Evolutionary conservation across 1,284 basidiomycete species (phyloP), one percentile per base, ranked within the genome.

Genomic region (Volvariella surrecta): DNA sequence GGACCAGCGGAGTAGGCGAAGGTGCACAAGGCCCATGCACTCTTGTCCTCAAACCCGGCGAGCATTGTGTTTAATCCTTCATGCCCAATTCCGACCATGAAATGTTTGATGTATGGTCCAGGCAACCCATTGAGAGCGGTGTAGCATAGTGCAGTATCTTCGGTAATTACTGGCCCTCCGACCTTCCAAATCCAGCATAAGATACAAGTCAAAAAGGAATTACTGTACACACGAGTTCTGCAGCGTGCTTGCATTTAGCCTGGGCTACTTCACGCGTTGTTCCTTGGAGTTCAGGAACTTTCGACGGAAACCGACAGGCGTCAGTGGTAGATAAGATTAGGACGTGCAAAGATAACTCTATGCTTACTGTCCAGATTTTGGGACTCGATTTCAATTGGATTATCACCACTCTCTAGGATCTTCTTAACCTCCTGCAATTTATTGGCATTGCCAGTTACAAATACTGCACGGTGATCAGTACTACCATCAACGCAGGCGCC

Each of bases 101-200:
- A 97, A 56, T 91, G 75, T 58, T 99, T 99, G 73, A 99, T 96
- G 64, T 97, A 99, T 0, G 94, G 93, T 0, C 95, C 96, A 1
- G 95, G 95, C 4, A 99, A 76, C 0, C 91, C 94, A 32, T 82
- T 77, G 28, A 98, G 68, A 0, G 94, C 93, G 51, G 84, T 79
- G 58, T 93, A 98, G 55, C 85, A 89, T 3, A 99, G 76, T 0
- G 95, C 92, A 0, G 95, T 98, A 60, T 99, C 96, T 64, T 99
- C 95, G 0, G 93, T 98, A 50, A 99, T 91, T 56, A 91, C 95
- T 3, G 94, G 85, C 0, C 84, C 82, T 9, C 81, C 78, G 24
- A 91, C 66, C 84, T 87, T 46, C 31, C 4, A 34, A 40, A 32
- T 40, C 19, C 37, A 37, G 39, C 40, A 24, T 37, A 13, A 16